A percentile compares a stretch with the other conserved stretches of the same genome.
These are phyloP conservation scores for Cryptosporidium andersoni DNA, from an alignment of 169 alveolate genomes.

Conservation along the genomic window DNA sequence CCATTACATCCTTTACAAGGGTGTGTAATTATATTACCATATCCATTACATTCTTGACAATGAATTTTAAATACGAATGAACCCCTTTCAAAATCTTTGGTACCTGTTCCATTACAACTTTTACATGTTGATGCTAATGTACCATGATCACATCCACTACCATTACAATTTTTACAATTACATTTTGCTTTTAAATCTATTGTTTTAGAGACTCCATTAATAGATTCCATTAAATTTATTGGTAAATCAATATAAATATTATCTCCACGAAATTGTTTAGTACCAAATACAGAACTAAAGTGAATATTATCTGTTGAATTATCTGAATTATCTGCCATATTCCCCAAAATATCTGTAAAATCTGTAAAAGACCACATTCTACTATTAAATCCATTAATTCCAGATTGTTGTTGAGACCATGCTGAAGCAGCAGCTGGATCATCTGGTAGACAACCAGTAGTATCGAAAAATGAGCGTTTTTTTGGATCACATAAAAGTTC, in stretches of 20 bases:
- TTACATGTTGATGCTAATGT: constrained; percentile 79
- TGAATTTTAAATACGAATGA: neutral
- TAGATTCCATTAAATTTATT: constrained; percentile 85
- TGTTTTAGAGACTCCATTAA: constrained; percentile 83
- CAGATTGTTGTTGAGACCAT: constrained; percentile 73
- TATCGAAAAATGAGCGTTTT: constrained; percentile 87
- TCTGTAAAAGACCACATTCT: constrained; percentile 85
- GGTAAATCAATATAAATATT: constrained; percentile 79
- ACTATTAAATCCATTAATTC: constrained; percentile 46
- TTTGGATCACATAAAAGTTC: constrained; percentile 91
- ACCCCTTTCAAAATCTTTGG: neutral
- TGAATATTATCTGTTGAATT: constrained; percentile 1
- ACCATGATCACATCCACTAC: constrained; percentile 82
- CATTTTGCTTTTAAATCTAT: constrained; percentile 23
- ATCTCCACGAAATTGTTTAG: constrained; percentile 79
- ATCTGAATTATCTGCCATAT: neutral
- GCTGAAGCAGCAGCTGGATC: constrained; percentile 71
- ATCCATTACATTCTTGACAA: constrained; percentile 70
- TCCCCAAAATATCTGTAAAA: constrained; percentile 84
- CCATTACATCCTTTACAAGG: constrained; percentile 89
- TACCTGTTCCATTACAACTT: constrained; percentile 85
- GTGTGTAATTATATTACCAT: constrained; percentile 76
- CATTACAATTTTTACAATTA: constrained; percentile 84
- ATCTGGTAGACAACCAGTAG: constrained; percentile 88
- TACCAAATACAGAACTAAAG: neutral